Conservation (phyloP, 441 rosid species). For the Kokia cookei region DNA sequence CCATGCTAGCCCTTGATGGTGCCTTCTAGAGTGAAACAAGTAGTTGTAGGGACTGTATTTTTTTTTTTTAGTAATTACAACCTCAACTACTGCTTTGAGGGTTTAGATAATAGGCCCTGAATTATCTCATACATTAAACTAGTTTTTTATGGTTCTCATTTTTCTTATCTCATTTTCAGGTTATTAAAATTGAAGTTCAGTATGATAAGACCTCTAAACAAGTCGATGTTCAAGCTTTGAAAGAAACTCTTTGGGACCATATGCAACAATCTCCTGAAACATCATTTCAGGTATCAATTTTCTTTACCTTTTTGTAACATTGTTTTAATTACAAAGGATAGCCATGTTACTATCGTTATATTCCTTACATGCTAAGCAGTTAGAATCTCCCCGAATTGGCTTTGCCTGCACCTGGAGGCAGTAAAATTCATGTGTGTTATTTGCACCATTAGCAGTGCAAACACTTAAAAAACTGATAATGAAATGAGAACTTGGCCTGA, state of each 20-base stretch:
- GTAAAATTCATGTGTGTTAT: neutral
- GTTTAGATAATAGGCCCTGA: neutral
- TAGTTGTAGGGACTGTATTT: neutral
- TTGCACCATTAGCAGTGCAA: neutral
- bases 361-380: neutral
- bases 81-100: neutral
- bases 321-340: neutral
- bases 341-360: neutral
- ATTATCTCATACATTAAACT: neutral
- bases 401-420: neutral
- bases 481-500: neutral
- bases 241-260: slow-evolving; percentile 81
- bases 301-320: neutral
- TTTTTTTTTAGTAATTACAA: neutral
- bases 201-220: slow-evolving; percentile 85
- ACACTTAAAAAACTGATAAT: neutral
- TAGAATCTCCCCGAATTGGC: neutral
- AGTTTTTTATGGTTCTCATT: neutral
- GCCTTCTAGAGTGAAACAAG: neutral
- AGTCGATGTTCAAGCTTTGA: slow-evolving; percentile 81
- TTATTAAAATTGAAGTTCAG: slow-evolving; percentile 68
- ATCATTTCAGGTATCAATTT: slow-evolving; percentile 16
- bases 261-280: slow-evolving; percentile 46
- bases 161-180: slow-evolving; percentile 35
- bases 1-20: neutral